Conservation (phyloP, 345 rosid species). For the Ceriops tagal region DNA sequence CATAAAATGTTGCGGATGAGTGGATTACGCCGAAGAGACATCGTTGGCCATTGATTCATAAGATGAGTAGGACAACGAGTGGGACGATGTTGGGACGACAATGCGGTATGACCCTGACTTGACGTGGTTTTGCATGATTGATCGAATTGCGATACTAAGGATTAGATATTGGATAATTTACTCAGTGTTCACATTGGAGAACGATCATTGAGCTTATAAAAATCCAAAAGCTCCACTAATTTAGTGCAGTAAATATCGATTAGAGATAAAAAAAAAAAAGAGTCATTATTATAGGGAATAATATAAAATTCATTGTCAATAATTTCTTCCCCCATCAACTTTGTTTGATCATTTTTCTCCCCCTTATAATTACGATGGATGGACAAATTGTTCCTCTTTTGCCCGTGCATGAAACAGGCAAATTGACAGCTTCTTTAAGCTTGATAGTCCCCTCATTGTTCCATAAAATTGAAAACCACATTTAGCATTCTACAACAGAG, state of each 20-base stretch:
- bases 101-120: conserved; percentile 19
- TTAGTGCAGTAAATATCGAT: too few relatives aligned
- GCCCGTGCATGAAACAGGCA: too few relatives aligned
- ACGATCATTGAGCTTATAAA: neutral
- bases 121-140: conserved; percentile 1
- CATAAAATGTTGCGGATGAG: neutral
- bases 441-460: too few relatives aligned
- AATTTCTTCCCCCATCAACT: neutral
- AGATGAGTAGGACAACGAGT: neutral
- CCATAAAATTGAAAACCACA: too few relatives aligned
- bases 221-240: too few relatives aligned
- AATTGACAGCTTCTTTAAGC: too few relatives aligned
- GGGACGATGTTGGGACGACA: neutral
- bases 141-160: neutral
- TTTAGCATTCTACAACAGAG: too few relatives aligned
- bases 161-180: neutral
- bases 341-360: neutral
- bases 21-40: conserved; percentile 17
- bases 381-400: neutral
- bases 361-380: neutral
- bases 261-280: too few relatives aligned
- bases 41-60: conserved; percentile 23
- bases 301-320: conserved; percentile 7
- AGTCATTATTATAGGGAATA: conserved; percentile 2
- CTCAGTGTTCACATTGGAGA: conserved; percentile 1